A percentile compares a stretch with the other conserved stretches of the same genome.
These are phyloP conservation scores for Tylopilus balloui DNA, from an alignment of 768 basidiomycete species.

Conservation along the genomic window DNA sequence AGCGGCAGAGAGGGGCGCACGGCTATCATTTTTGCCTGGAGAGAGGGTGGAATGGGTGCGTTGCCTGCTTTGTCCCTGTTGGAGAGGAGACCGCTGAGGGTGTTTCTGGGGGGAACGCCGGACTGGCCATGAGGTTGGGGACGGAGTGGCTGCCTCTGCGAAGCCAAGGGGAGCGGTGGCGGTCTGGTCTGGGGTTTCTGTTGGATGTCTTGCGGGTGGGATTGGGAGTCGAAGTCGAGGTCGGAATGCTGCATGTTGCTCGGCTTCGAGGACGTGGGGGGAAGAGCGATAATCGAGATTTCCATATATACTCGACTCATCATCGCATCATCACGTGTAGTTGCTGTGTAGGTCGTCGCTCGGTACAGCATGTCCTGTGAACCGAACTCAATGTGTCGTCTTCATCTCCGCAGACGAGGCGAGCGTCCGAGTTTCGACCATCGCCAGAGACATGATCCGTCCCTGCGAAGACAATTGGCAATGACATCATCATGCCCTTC, in stretches of 20 bases:
- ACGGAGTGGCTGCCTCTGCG: slow-evolving; percentile 15
- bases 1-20: slow-evolving; percentile 40
- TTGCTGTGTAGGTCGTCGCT: background rate
- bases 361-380: slow-evolving; percentile 8
- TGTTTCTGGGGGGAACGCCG: slow-evolving; percentile 21
- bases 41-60: slow-evolving; percentile 79
- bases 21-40: slow-evolving; percentile 93
- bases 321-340: background rate
- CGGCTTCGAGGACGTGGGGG: slow-evolving; percentile 16
- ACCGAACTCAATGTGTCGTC: background rate
- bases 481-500: slow-evolving; percentile 19
- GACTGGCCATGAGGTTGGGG: slow-evolving; percentile 15
- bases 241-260: slow-evolving; percentile 22
- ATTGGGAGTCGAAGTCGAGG: slow-evolving; percentile 14
- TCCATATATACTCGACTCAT: slow-evolving; percentile 30
- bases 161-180: background rate
- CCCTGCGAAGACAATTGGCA: slow-evolving; percentile 8
- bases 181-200: slow-evolving; percentile 2
- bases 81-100: slow-evolving; percentile 41
- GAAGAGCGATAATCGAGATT: slow-evolving; percentile 32
- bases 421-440: too few species aligned
- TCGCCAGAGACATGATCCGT: slow-evolving; percentile 9
- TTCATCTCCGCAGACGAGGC: slow-evolving; percentile 1
- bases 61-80: slow-evolving; percentile 38
- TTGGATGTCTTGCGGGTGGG: background rate